Evolutionary conservation across 192 early-diverging fungal species (phyloP).

Genomic region (Gaertneriomyces semiglobifer): DNA sequence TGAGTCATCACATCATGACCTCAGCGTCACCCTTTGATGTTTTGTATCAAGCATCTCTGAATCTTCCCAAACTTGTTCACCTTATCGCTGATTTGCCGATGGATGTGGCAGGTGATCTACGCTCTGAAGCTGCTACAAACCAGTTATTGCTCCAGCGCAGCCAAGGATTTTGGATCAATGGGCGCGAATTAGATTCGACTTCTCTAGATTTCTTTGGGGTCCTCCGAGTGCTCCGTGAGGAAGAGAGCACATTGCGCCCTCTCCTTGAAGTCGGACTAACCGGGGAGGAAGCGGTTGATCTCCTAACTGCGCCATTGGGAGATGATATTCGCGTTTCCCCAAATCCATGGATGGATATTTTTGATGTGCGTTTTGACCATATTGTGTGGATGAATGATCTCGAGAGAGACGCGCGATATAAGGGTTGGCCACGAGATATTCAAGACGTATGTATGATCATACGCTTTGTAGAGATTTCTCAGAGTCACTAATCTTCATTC

Average conservation of each 20-base stretch:
- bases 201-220: constrained; percentile 40
- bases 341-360: constrained; percentile 50
- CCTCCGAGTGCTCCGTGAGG: constrained; percentile 28
- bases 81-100: constrained; percentile 51
- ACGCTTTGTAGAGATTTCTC: neutral
- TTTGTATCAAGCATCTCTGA: constrained; percentile 67
- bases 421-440: constrained; percentile 59
- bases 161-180: constrained; percentile 41
- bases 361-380: constrained; percentile 75
- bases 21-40: constrained; percentile 60
- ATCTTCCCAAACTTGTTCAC: constrained; percentile 89
- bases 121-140: too few relatives aligned
- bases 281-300: constrained; percentile 25
- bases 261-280: constrained; percentile 25
- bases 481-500: neutral
- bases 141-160: neutral
- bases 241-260: constrained; percentile 21
- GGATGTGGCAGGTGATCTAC: constrained; percentile 19
- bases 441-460: constrained; percentile 28
- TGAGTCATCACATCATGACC: constrained; percentile 67
- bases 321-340: constrained; percentile 17
- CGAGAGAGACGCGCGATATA: constrained; percentile 76
- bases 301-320: constrained; percentile 31
- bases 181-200: constrained; percentile 31
- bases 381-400: constrained; percentile 91